phyloP scores from a whole-genome alignment of 208 protist genomes.

The Leishmania mexicana region DNA sequence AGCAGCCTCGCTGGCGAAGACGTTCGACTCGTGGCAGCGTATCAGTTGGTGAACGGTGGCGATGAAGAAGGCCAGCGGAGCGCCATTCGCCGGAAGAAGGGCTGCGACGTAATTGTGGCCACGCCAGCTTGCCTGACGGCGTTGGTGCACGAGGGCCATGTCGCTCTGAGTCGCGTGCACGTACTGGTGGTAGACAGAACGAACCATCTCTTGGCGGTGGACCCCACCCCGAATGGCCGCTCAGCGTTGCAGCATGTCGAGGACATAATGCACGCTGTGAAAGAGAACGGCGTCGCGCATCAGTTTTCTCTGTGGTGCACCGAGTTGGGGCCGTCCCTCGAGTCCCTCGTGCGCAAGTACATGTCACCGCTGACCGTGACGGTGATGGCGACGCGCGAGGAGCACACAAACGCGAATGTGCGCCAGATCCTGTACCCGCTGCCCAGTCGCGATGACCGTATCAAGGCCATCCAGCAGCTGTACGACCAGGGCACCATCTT shows the following conservation, averaged over 20 bases:
- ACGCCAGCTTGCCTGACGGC: slow-evolving; percentile 80
- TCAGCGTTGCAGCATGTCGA: slow-evolving; percentile 64
- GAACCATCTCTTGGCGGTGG: slow-evolving; percentile 95
- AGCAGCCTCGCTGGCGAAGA: slow-evolving; percentile 51
- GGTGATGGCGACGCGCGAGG: slow-evolving; percentile 69
- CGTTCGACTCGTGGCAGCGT: slow-evolving; percentile 54
- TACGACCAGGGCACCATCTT: slow-evolving; percentile 70
- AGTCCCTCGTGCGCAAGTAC: slow-evolving; percentile 71
- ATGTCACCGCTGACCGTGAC: slow-evolving; percentile 68
- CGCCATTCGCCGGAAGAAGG: slow-evolving; percentile 54
- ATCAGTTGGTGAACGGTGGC: slow-evolving; percentile 1
- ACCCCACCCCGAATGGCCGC: slow-evolving; percentile 21
- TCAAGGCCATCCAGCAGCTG: slow-evolving; percentile 54
- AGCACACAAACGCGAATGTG: slow-evolving; percentile 59
- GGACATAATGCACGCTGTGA: slow-evolving; percentile 79
- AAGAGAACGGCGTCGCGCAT: slow-evolving; percentile 46
- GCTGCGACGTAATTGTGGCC: slow-evolving; percentile 92
- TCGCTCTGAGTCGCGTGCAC: slow-evolving; percentile 73
- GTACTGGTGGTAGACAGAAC: slow-evolving; percentile 96
- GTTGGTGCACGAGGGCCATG: slow-evolving; percentile 39
- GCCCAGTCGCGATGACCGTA: slow-evolving; percentile 43
- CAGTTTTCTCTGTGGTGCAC: slow-evolving; percentile 96
- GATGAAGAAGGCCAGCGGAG: slow-evolving; percentile 84
- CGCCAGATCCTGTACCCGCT: slow-evolving; percentile 64
- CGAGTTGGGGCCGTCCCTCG: slow-evolving; percentile 54